phyloP scores from a whole-genome alignment of 805 yeast species.

The Saccharomycopsis sp. region DNA sequence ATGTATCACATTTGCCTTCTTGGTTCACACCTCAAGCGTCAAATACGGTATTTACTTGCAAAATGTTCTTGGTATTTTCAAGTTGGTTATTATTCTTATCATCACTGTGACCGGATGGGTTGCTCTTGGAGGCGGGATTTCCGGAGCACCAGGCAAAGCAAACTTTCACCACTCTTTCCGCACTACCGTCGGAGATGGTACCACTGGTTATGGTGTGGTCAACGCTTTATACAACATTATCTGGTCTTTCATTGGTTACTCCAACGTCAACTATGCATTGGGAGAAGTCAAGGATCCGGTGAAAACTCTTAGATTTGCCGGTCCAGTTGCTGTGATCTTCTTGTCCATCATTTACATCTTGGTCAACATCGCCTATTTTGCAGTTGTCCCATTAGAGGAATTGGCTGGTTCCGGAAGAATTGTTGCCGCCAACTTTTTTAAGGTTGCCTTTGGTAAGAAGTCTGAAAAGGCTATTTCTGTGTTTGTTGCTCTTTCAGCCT shows the following conservation, averaged over 20 bases:
- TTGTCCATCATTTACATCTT: constrained; percentile 65
- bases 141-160: constrained; percentile 45
- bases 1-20: constrained; percentile 62
- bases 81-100: constrained; percentile 61
- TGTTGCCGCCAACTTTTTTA: constrained; percentile 71
- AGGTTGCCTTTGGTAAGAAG: constrained; percentile 57
- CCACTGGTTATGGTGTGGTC: constrained; percentile 62
- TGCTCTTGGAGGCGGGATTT: constrained; percentile 66
- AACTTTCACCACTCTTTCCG: constrained; percentile 55
- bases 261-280: constrained; percentile 76
- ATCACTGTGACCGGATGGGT: constrained; percentile 79
- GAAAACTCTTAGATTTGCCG: constrained; percentile 61
- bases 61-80: constrained; percentile 61
- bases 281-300: constrained; percentile 74
- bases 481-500: constrained; percentile 73
- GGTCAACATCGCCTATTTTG: constrained; percentile 73
- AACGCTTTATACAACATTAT: constrained; percentile 75
- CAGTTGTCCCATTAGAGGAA: constrained; percentile 67
- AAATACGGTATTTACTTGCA: constrained; percentile 63
- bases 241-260: constrained; percentile 80
- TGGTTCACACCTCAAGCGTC: constrained; percentile 54
- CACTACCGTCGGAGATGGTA: constrained; percentile 37
- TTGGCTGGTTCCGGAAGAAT: constrained; percentile 56
- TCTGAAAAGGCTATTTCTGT: constrained; percentile 73
- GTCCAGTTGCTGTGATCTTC: constrained; percentile 60